phyloP scores from a whole-genome alignment of 352 stramenopile genomes.

The Phytophthora sojae region DNA sequence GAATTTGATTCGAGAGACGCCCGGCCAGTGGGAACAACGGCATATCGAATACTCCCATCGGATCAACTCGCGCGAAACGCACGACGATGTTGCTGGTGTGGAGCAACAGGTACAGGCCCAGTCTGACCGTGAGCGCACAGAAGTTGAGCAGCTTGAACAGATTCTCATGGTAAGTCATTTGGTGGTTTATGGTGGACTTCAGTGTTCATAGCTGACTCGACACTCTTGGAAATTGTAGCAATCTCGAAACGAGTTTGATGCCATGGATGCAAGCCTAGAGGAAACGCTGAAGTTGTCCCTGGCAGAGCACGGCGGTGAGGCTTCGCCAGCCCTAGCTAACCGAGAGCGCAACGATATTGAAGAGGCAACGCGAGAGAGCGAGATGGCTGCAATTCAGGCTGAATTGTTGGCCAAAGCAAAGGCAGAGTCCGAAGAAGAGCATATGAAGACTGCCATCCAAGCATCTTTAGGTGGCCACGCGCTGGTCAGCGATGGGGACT shows the following conservation, averaged over 20 bases:
- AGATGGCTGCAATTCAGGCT: conserved; percentile 79
- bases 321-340: conserved; percentile 25
- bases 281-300: conserved; percentile 76
- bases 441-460: conserved; percentile 71
- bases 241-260: conserved; percentile 79
- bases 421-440: conserved; percentile 76
- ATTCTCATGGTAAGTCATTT: conserved; percentile 60
- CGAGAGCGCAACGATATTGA: conserved; percentile 57
- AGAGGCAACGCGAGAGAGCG: conserved; percentile 69
- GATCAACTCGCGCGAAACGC: conserved; percentile 68
- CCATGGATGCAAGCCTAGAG: conserved; percentile 79
- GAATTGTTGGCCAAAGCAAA: conserved; percentile 75
- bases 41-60: conserved; percentile 73
- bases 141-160: conserved; percentile 78
- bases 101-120: conserved; percentile 39
- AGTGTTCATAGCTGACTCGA: conserved; percentile 2
- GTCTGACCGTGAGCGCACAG: conserved; percentile 58
- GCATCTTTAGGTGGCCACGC: conserved; percentile 52
- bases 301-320: conserved; percentile 47
- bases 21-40: conserved; percentile 72
- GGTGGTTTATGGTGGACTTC: not conserved
- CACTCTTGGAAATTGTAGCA: conserved; percentile 42
- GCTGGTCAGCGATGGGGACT: conserved; percentile 33
- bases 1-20: conserved; percentile 69
- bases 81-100: conserved; percentile 34